These are phyloP conservation scores for Fomitopsis schrenkii DNA, from an alignment of 1,284 basidiomycete species.

Conservation along the genomic window DNA sequence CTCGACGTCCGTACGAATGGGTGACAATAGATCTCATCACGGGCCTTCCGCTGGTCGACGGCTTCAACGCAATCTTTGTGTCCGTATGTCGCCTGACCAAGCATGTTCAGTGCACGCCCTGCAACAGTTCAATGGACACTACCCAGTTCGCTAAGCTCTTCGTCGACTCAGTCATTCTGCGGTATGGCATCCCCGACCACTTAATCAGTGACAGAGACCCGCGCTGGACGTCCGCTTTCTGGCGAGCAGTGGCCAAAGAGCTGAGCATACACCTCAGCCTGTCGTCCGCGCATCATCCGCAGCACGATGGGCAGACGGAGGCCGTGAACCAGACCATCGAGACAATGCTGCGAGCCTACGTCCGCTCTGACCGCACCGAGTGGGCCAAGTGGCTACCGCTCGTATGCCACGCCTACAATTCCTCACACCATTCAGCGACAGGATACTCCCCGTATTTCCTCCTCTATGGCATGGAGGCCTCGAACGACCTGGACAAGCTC, in stretches of 20 bases:
- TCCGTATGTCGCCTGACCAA: constrained; percentile 31
- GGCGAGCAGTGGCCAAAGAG: constrained; percentile 8
- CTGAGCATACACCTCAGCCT: constrained; percentile 8
- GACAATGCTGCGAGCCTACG: constrained; percentile 10
- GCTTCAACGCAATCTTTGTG: constrained; percentile 29
- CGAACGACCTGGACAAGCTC: background rate
- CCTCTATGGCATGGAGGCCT: background rate
- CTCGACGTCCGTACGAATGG: constrained; percentile 18
- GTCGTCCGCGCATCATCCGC: constrained; percentile 17
- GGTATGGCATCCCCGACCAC: constrained; percentile 13
- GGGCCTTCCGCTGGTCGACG: constrained; percentile 24
- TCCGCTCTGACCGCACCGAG: background rate
- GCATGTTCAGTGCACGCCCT: constrained; percentile 34
- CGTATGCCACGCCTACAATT: background rate
- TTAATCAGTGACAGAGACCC: constrained; percentile 15
- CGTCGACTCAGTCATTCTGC: constrained; percentile 15
- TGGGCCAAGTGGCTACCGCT: background rate
- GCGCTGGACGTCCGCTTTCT: constrained; percentile 11
- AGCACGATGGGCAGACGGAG: constrained; percentile 20
- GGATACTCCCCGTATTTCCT: background rate
- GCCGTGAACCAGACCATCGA: constrained; percentile 16
- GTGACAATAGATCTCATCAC: constrained; percentile 33
- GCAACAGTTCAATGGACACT: constrained; percentile 15
- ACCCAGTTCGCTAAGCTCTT: constrained; percentile 18
- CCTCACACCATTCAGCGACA: background rate